These are phyloP conservation scores for Davidsoniella virescens DNA, from an alignment of 2,329 filamentous ascomycete genomes.

Conservation along the genomic window DNA sequence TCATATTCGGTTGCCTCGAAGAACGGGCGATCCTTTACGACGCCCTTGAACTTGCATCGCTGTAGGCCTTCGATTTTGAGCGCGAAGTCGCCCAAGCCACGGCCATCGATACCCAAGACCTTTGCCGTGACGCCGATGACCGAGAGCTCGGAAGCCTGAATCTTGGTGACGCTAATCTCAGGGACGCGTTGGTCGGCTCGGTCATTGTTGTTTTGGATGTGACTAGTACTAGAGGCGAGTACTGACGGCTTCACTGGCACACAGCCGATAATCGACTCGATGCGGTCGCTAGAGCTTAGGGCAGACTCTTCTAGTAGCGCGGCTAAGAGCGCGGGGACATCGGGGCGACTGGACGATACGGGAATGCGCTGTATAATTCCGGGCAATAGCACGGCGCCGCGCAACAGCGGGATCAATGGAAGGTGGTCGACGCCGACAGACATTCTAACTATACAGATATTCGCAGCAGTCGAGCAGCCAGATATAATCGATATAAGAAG, in stretches of 20 bases:
- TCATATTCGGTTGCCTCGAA: conserved; percentile 63
- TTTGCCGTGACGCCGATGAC: conserved; percentile 67
- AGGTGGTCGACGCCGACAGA: conserved; percentile 23
- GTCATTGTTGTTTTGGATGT: conserved; percentile 53
- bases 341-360: conserved; percentile 61
- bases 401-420: conserved; percentile 68
- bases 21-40: conserved; percentile 65
- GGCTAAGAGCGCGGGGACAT: conserved; percentile 76
- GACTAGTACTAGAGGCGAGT: conserved; percentile 37
- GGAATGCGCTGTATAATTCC: conserved; percentile 73
- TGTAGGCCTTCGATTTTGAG: conserved; percentile 74
- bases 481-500: no score
- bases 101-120: conserved; percentile 60
- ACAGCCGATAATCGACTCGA: conserved; percentile 64
- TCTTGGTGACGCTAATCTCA: conserved; percentile 40
- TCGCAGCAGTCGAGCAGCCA: conserved; percentile 8
- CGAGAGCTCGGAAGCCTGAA: conserved; percentile 59
- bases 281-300: conserved; percentile 45
- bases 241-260: conserved; percentile 67
- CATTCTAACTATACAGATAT: conserved; percentile 1
- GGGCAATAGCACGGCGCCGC: conserved; percentile 68
- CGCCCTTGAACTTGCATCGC: conserved; percentile 57
- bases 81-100: conserved; percentile 58
- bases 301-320: conserved; percentile 66
- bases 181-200: conserved; percentile 30